Percentiles rank a stretch among this genome's conserved stretches.
These are phyloP conservation scores for Maudiozyma bulderi DNA, from an alignment of 805 yeast genomes.

Conservation along the genomic window DNA sequence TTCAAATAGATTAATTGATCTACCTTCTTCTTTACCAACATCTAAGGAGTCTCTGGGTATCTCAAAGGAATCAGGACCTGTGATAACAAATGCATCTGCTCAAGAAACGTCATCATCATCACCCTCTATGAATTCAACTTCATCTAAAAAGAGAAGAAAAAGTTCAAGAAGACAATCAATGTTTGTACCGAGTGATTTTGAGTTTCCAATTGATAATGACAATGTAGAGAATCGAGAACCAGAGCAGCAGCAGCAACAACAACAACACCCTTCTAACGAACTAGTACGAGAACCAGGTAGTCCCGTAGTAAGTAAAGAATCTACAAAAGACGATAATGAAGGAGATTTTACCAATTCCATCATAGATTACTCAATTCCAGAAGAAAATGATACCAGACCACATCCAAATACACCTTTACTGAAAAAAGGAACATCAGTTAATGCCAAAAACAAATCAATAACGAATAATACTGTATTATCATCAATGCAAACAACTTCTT, in stretches of 20 bases:
- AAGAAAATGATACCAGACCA: conserved; percentile 12
- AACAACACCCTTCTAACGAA: no score
- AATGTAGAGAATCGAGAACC: not conserved
- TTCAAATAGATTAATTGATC: not conserved
- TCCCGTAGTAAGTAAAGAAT: not conserved
- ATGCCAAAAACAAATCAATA: no score
- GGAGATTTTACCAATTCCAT: conserved; percentile 21
- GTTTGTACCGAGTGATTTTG: conserved; percentile 28
- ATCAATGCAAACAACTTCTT: not conserved
- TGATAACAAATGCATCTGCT: no score
- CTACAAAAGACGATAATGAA: not conserved
- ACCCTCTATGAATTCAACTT: not conserved
- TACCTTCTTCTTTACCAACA: not conserved
- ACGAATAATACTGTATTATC: not conserved
- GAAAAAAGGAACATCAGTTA: not conserved
- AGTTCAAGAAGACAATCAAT: conserved; percentile 35
- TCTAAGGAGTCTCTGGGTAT: not conserved
- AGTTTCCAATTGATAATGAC: conserved; percentile 15
- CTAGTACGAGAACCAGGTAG: not conserved
- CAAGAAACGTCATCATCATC: conserved; percentile 1
- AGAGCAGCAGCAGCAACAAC: no score
- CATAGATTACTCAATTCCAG: conserved; percentile 28
- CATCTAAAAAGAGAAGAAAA: conserved; percentile 28
- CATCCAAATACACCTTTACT: no score
- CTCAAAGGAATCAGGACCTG: not conserved